A percentile compares a stretch with the other conserved stretches of the same genome.
Conservation (phyloP, 2,329 filamentous ascomycete genomes). For the Aspergillus novofumigatus region DNA sequence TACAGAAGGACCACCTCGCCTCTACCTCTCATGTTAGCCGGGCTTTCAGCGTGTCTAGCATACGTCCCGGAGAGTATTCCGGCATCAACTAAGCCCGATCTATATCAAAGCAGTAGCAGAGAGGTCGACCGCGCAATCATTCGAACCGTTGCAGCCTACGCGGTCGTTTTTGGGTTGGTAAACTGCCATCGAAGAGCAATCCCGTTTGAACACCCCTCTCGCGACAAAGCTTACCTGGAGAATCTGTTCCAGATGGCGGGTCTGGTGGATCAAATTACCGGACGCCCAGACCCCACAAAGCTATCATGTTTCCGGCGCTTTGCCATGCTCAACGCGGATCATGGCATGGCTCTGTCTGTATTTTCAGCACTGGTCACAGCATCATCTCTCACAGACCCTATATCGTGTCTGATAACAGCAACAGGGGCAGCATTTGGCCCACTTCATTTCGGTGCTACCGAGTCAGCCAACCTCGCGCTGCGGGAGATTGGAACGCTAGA, state of each 20-base stretch:
- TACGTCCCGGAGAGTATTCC: slow-evolving; percentile 19
- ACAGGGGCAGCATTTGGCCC: slow-evolving; percentile 55
- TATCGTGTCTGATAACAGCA: slow-evolving; percentile 50
- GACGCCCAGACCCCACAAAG: slow-evolving; percentile 42
- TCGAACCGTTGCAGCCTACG: slow-evolving; percentile 21
- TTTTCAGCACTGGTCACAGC: slow-evolving; percentile 55
- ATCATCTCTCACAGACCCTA: slow-evolving; percentile 53
- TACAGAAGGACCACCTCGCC: slow-evolving; percentile 18
- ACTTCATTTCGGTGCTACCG: slow-evolving; percentile 57
- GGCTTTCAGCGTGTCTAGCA: slow-evolving; percentile 26
- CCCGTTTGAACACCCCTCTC: slow-evolving; percentile 16
- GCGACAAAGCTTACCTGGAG: slow-evolving; percentile 49
- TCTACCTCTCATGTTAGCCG: slow-evolving; percentile 25
- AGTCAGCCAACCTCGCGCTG: slow-evolving; percentile 49
- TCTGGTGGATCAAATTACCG: slow-evolving; percentile 46
- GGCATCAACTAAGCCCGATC: slow-evolving; percentile 12
- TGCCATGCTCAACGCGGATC: slow-evolving; percentile 55
- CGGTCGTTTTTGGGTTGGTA: slow-evolving; percentile 22
- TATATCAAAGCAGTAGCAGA: slow-evolving; percentile 21
- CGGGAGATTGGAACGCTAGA: slow-evolving; percentile 21
- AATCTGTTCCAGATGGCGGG: slow-evolving; percentile 56
- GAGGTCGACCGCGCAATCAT: slow-evolving; percentile 21
- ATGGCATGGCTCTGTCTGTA: slow-evolving; percentile 57
- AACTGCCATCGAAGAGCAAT: slow-evolving; percentile 23
- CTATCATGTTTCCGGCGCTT: slow-evolving; percentile 51